Conservation (phyloP, 495 filamentous ascomycete species). For the Daldinia loculata region DNA sequence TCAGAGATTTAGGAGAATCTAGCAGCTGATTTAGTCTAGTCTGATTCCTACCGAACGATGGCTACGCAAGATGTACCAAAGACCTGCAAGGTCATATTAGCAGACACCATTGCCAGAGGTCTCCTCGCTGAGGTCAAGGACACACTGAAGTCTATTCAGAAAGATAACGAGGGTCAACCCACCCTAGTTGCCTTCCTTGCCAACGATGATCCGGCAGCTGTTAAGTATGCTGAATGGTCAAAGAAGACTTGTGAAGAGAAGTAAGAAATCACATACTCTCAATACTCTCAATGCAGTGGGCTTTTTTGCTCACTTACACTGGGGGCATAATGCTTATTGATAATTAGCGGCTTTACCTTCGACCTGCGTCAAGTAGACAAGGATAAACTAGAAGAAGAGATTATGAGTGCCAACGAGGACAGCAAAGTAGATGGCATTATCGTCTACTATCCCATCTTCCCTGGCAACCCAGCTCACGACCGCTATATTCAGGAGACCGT, state of each 20-base stretch:
- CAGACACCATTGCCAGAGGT: constrained; percentile 80
- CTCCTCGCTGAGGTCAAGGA: constrained; percentile 80
- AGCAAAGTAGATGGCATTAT: constrained; percentile 86
- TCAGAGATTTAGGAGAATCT: background rate
- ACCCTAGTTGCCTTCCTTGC: constrained; percentile 90
- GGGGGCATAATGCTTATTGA: constrained; percentile 28
- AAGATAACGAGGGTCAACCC: constrained; percentile 61
- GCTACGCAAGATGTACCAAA: constrained; percentile 58
- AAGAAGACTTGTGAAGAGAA: constrained; percentile 93
- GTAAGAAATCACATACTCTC: constrained; percentile 63
- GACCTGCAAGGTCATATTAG: constrained; percentile 90
- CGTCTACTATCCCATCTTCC: constrained; percentile 97
- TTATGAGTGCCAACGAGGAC: constrained; percentile 84
- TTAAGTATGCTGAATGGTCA: constrained; percentile 97
- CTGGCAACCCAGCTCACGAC: constrained; percentile 76
- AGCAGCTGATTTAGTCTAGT: constrained; percentile 18
- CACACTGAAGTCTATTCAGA: constrained; percentile 71
- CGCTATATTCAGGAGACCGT: constrained; percentile 96
- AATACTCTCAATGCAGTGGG: constrained; percentile 18
- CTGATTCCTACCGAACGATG: constrained; percentile 41
- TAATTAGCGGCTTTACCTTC: constrained; percentile 82
- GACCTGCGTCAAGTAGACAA: constrained; percentile 82
- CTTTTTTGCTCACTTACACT: constrained; percentile 16
- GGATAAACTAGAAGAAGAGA: constrained; percentile 85
- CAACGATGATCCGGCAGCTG: constrained; percentile 87